Base-by-base conservation (phyloP, 2,329 filamentous ascomycete species). In the Exophiala xenobiotica region DNA sequence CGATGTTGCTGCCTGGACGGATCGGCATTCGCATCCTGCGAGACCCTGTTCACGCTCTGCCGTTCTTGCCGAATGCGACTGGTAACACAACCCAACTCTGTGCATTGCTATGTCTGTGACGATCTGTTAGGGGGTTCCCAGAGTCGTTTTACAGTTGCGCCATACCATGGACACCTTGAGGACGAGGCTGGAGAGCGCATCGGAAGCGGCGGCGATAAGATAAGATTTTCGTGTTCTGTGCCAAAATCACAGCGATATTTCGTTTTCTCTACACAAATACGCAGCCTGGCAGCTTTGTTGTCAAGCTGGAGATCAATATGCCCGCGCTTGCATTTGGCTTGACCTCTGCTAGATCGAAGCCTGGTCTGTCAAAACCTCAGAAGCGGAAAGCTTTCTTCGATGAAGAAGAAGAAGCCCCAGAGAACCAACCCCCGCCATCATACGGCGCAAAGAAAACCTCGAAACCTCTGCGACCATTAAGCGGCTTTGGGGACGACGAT, bases 341-440 rank as follows among this genome's bases (percentile, higher is more conserved):
- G 16, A 76, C 71, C 37, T 56, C 74, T 11, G 53, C 67, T 2
- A 70, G 59, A 50, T 49, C 44, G 39, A 60, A 40, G 40, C 53
- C 60, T 31, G 52, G 54, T 11, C 46, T 57, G 55, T 52, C 58
- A n/a, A 65, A 65, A 38, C 59, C 64, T 26, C 70, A 73, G 55
- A 77, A 76, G 58, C 73, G 74, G 53, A 77, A 76, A 63, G 74
- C 69, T 9, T 68, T 75, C 27, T 75, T 76, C 59, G 73, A 71
- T 40, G 60, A 65, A 18, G 65, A 67, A 12, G 71, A 72, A 40
- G 72, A 71, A 1, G 72, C 61, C 9, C 35, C 54, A n/a, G 50
- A 54, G 37, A 48, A 56, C 23, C 46, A 54, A 16, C 56, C 53
- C 23, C 23, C 53, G n/a, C 42, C 47, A n/a, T 46, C 23, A 52